Percentiles rank a stretch among this genome's conserved stretches.
Evolutionary conservation across 225 moss, liverwort and hornwort species (phyloP).

Genomic region (Polytrichum formosum): DNA sequence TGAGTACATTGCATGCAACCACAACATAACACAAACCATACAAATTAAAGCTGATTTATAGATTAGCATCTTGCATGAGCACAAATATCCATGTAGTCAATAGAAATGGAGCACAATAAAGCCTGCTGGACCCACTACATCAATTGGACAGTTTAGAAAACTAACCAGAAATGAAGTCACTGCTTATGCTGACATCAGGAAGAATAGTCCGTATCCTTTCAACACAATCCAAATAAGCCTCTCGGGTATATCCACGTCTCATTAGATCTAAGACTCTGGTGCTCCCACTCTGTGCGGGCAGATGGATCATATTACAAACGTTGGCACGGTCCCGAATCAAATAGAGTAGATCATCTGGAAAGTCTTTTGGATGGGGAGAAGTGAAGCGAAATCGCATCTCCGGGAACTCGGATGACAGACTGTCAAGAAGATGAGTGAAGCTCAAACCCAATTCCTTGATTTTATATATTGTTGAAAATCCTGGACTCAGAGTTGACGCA

Average conservation of each 20-base stretch:
- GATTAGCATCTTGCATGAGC: too few species aligned
- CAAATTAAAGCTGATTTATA: too few species aligned
- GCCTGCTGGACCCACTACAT: too few species aligned
- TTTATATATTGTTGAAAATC: conserved; percentile 79
- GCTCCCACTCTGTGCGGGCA: conserved; percentile 97
- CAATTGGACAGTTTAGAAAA: neutral
- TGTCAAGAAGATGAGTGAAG: conserved; percentile 81
- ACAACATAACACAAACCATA: too few species aligned
- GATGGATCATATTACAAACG: conserved; percentile 87
- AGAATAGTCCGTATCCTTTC: conserved; percentile 75
- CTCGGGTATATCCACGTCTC: conserved; percentile 86
- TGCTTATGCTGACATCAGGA: conserved; percentile 91
- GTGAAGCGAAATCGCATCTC: conserved; percentile 95
- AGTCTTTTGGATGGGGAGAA: conserved; percentile 96
- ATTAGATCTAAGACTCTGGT: conserved; percentile 78
- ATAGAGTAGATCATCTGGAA: conserved; percentile 85
- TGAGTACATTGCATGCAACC: too few species aligned
- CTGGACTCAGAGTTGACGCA: conserved; percentile 75
- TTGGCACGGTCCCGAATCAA: conserved; percentile 85
- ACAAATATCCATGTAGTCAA: too few species aligned
- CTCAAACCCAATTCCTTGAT: conserved; percentile 83
- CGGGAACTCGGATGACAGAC: conserved; percentile 66
- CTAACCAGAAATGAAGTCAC: conserved; percentile 95
- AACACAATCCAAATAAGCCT: conserved; percentile 84
- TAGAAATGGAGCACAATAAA: too few species aligned